These are phyloP conservation scores for Rhodosporidiobolus odoratus DNA, from an alignment of 768 basidiomycete genomes.

Conservation along the genomic window DNA sequence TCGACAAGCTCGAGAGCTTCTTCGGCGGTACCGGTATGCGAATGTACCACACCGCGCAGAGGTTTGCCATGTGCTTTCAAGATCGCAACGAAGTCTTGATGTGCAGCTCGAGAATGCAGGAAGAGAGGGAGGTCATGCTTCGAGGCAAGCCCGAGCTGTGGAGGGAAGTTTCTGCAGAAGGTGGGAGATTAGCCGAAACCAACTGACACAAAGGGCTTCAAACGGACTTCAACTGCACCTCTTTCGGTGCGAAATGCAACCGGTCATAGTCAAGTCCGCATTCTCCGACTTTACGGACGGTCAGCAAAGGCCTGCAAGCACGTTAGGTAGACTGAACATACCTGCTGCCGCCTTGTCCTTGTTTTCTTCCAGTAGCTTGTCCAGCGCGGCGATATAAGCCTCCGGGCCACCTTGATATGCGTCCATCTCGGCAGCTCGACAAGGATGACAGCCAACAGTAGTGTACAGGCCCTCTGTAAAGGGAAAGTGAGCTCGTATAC, in stretches of 20 bases:
- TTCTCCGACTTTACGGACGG: slow-evolving; percentile 67
- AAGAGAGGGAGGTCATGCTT: slow-evolving; percentile 70
- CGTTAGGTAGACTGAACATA: background rate
- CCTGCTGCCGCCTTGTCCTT: slow-evolving; percentile 5
- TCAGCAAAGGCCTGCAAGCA: background rate
- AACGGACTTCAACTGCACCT: slow-evolving; percentile 51
- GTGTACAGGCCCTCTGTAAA: slow-evolving; percentile 57
- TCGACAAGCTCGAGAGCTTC: slow-evolving; percentile 63
- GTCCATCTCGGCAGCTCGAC: slow-evolving; percentile 65
- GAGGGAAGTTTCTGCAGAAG: slow-evolving; percentile 55
- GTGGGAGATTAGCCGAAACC: background rate
- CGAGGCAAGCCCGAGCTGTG: slow-evolving; percentile 63
- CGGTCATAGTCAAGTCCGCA: slow-evolving; percentile 79
- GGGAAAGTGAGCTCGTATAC: background rate
- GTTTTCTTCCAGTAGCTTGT: slow-evolving; percentile 48
- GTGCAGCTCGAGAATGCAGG: slow-evolving; percentile 73
- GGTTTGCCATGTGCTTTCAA: slow-evolving; percentile 62
- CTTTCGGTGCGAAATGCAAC: slow-evolving; percentile 58
- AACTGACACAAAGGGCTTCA: background rate
- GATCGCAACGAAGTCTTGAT: slow-evolving; percentile 62
- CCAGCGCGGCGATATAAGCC: slow-evolving; percentile 60
- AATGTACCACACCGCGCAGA: slow-evolving; percentile 75
- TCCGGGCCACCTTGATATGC: slow-evolving; percentile 56
- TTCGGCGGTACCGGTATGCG: slow-evolving; percentile 64
- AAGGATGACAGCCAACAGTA: slow-evolving; percentile 76